These are phyloP conservation scores for Podaxis sp. DNA, from an alignment of 768 basidiomycete species.

Conservation along the genomic window DNA sequence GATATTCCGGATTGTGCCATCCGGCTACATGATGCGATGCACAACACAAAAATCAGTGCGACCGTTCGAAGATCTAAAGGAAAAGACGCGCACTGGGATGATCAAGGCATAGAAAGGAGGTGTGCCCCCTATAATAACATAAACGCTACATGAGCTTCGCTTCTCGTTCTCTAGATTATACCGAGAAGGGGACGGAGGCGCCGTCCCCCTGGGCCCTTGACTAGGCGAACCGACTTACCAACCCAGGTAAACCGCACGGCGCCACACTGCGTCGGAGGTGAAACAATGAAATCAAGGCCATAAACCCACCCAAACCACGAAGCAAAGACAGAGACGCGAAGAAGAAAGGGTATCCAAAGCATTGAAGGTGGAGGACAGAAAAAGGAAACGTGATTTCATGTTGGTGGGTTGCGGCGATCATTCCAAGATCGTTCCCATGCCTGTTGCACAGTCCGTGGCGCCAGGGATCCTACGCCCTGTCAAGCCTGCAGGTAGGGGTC, in stretches of 20 bases:
- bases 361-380: slow-evolving; percentile 13
- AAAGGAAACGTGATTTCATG: not conserved
- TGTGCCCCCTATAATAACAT: slow-evolving; percentile 22
- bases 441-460: not conserved
- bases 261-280: slow-evolving; percentile 26
- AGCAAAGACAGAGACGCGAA: slow-evolving; percentile 8
- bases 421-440: not conserved
- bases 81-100: slow-evolving; percentile 21
- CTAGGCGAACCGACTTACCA: slow-evolving; percentile 18
- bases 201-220: not conserved
- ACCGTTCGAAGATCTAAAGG: not conserved
- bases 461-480: too few relatives aligned
- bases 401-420: not conserved
- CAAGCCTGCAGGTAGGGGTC: too few relatives aligned
- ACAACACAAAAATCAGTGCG: not conserved
- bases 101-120: slow-evolving; percentile 27
- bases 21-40: slow-evolving; percentile 18
- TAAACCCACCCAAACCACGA: not conserved
- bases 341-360: slow-evolving; percentile 10
- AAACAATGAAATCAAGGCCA: slow-evolving; percentile 24
- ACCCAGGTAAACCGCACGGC: slow-evolving; percentile 25
- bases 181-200: not conserved
- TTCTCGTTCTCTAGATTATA: not conserved
- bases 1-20: slow-evolving; percentile 24
- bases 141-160: not conserved